phyloP scores from a whole-genome alignment of 768 basidiomycete species.

The Tubosaeta brunneosetosa region DNA sequence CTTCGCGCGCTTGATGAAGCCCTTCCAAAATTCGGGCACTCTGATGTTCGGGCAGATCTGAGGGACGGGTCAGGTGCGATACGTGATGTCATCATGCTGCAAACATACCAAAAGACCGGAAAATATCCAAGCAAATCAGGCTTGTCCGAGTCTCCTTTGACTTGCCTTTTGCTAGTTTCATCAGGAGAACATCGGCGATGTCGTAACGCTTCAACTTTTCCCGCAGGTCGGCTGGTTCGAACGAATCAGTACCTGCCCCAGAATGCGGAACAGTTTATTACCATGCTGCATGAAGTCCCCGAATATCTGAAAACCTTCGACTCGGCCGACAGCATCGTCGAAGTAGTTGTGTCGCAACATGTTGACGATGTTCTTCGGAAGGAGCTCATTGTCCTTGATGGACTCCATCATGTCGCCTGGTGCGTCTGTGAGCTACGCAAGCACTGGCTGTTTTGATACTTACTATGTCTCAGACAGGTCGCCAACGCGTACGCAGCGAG shows the following conservation, averaged over 20 bases:
- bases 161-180: constrained; percentile 12
- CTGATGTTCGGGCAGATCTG: constrained; percentile 3
- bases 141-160: constrained; percentile 17
- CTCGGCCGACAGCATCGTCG: constrained; percentile 20
- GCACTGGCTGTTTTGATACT: not conserved
- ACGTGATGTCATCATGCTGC: not conserved
- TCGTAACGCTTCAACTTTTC: constrained; percentile 7
- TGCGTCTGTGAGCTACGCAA: not conserved
- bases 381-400: constrained; percentile 3
- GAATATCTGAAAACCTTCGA: constrained; percentile 26
- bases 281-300: constrained; percentile 17
- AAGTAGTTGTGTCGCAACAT: constrained; percentile 25
- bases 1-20: not conserved
- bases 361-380: constrained; percentile 16
- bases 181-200: constrained; percentile 13
- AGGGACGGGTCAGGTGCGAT: not conserved
- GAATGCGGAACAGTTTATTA: not conserved
- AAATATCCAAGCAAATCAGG: constrained; percentile 21
- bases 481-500: constrained; percentile 20
- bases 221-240: constrained; percentile 11
- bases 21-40: not conserved
- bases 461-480: constrained; percentile 14
- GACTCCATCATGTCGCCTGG: constrained; percentile 14
- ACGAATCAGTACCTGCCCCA: not conserved
- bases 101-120: constrained; percentile 14